Evolutionary conservation across 1,139 yeast genomes (phyloP).

Genomic region (Diutina scorzettiae): DNA sequence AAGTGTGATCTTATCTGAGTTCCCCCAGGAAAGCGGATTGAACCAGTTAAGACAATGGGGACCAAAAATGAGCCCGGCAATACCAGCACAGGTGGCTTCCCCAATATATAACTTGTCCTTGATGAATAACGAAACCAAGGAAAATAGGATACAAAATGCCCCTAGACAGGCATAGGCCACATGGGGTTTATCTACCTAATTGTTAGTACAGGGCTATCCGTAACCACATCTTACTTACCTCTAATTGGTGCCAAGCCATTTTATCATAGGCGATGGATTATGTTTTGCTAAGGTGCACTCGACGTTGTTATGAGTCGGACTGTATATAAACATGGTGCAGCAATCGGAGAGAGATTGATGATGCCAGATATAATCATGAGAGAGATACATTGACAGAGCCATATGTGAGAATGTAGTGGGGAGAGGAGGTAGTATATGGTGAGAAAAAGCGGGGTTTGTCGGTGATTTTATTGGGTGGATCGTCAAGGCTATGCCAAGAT

Average conservation of each 20-base stretch:
- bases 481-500: no score
- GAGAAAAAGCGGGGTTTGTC: no score
- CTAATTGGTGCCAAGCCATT: slow-evolving; percentile 5
- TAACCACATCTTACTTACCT: background rate
- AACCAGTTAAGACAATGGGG: slow-evolving; percentile 91
- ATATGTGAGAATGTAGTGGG: no score
- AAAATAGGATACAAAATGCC: slow-evolving; percentile 75
- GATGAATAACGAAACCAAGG: slow-evolving; percentile 80
- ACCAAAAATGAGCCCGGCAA: slow-evolving; percentile 86
- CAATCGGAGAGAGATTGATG: no score
- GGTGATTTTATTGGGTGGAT: no score
- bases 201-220: slow-evolving; percentile 12
- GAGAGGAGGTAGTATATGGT: no score
- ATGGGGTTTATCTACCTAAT: slow-evolving; percentile 45
- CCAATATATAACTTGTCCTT: slow-evolving; percentile 87
- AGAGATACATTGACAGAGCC: no score
- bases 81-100: slow-evolving; percentile 89
- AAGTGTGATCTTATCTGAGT: slow-evolving; percentile 71
- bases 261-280: background rate
- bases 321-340: no score
- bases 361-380: no score
- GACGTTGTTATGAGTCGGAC: no score
- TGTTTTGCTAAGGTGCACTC: background rate
- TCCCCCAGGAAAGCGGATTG: slow-evolving; percentile 84
- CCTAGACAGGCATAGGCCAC: slow-evolving; percentile 91